Evolutionary conservation across 1,284 basidiomycete genomes (phyloP), one percentile per base, ranked within the genome.

Genomic region (Thecaphora frezii): DNA sequence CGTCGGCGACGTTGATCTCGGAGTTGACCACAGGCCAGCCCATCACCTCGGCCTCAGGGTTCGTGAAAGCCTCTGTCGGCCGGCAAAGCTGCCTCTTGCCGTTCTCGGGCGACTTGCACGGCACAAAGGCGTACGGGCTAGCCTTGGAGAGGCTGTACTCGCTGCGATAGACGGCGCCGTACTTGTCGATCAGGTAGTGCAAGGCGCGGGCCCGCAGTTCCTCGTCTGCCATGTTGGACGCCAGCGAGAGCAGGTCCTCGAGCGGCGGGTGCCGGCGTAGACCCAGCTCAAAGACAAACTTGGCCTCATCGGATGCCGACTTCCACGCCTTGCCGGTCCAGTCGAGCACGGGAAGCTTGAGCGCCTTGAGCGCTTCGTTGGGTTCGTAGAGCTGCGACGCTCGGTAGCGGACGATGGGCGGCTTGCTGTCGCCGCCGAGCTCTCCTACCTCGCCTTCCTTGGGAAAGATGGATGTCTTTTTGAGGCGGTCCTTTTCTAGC

Each of bases 311-410:
- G 9, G 50, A 70, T 9, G 43, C 44, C 3, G 53, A 33, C 45
- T 69, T 63, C 76, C 76, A 78, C 19, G 52, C 24, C 43, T 62
- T 83, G 10, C 83, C 83, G 1, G 89, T 88, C 93, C 93, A 98
- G 71, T 91, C 91, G 38, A 98, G 83, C 1, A 94, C 77, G 0
- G 93, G 91, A 10, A 98, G 81, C 9, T 85, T 85, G 2, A 97
- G 82, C 44, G 86, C 83, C 12, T 89, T 85, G 60, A 94, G 86
- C 1, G 84, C 82, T 37, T 89, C 88, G 1, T 83, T 74, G 0
- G 96, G 94, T 74, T 97, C 93, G 72, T 94, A 96, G 9, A 80
- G 63, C 44, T 76, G 66, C 33, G 51, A 55, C 22, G 79, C 78
- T 18, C 69, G 66, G 50, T 72, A 61, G 3, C 78, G 68, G 1